Conservation (phyloP, 257 asterid genomes). For the Prunella vulgaris region DNA sequence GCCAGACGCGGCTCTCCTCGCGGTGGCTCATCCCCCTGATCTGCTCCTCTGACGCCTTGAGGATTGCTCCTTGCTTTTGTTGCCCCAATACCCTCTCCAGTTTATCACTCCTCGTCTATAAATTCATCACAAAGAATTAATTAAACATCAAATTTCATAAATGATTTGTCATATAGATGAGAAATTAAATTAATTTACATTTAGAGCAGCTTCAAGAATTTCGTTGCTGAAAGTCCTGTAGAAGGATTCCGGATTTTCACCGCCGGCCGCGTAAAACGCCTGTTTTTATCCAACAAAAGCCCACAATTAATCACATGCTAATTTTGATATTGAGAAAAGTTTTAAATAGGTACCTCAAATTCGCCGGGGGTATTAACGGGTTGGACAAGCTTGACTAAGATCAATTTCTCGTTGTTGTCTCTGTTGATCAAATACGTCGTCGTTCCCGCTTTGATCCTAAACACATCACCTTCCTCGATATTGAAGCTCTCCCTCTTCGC, state of each 20-base stretch:
- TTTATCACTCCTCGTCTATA: conserved; percentile 36
- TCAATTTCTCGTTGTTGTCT: conserved; percentile 35
- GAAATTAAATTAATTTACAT: conserved; percentile 23
- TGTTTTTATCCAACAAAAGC: conserved; percentile 2
- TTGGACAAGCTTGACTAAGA: conserved; percentile 41
- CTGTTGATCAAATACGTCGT: conserved; percentile 50
- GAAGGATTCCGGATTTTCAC: conserved; percentile 46
- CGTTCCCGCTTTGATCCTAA: conserved; percentile 50
- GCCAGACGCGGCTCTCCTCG: conserved; percentile 63
- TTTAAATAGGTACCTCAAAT: conserved; percentile 32
- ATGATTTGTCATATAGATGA: no score
- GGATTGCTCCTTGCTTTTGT: conserved; percentile 39
- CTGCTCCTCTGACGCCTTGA: conserved; percentile 61
- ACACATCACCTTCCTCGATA: conserved; percentile 48
- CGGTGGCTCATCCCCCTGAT: conserved; percentile 45
- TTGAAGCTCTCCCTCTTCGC: conserved; percentile 52
- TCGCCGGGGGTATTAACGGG: conserved; percentile 54
- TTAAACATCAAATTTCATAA: no score
- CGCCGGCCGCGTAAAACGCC: conserved; percentile 60
- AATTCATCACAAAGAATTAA: neutral
- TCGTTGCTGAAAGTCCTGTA: conserved; percentile 51
- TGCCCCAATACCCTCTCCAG: conserved; percentile 41
- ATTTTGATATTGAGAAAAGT: no score
- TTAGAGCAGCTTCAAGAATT: conserved; percentile 60
- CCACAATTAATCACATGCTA: neutral